A percentile compares a stretch with the other conserved stretches of the same genome.
These are phyloP conservation scores for Mortierella sp. DNA, from an alignment of 371 early-diverging fungal species.

Conservation along the genomic window DNA sequence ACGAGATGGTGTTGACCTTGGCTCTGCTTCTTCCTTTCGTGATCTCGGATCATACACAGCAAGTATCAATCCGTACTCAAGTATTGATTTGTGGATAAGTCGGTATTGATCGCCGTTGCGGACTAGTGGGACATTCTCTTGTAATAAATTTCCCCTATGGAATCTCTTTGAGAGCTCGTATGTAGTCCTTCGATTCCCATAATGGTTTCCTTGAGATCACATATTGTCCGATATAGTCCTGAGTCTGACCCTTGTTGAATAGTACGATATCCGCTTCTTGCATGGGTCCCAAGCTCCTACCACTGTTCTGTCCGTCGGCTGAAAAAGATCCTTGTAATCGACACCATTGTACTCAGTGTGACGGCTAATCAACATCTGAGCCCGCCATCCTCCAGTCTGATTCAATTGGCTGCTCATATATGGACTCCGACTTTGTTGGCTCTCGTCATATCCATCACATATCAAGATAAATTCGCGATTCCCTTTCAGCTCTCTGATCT, in stretches of 20 bases:
- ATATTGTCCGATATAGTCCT: conserved; percentile 11
- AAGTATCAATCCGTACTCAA: conserved; percentile 16
- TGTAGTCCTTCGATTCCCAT: conserved; percentile 11
- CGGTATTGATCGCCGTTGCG: background rate
- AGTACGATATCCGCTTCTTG: conserved; percentile 11
- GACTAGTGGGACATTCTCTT: background rate
- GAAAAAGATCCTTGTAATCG: too few relatives aligned
- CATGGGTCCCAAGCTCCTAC: background rate
- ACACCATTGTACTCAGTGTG: background rate
- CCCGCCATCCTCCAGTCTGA: background rate
- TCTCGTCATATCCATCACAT: background rate
- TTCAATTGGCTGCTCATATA: conserved; percentile 16
- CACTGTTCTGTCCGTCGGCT: background rate
- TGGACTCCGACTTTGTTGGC: conserved; percentile 1
- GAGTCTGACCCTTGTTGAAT: conserved; percentile 7
- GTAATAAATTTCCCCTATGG: background rate
- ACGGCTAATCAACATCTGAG: conserved; percentile 21
- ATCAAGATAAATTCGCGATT: conserved; percentile 20
- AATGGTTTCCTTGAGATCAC: background rate
- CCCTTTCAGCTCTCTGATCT: conserved; percentile 2
- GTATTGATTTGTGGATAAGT: background rate
- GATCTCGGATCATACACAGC: conserved; percentile 17
- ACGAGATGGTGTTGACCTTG: background rate
- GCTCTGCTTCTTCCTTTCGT: background rate
- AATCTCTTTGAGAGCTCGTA: background rate